Evolutionary conservation across 2,329 filamentous ascomycete genomes (phyloP).

Genomic region (Apiospora pterosperma): DNA sequence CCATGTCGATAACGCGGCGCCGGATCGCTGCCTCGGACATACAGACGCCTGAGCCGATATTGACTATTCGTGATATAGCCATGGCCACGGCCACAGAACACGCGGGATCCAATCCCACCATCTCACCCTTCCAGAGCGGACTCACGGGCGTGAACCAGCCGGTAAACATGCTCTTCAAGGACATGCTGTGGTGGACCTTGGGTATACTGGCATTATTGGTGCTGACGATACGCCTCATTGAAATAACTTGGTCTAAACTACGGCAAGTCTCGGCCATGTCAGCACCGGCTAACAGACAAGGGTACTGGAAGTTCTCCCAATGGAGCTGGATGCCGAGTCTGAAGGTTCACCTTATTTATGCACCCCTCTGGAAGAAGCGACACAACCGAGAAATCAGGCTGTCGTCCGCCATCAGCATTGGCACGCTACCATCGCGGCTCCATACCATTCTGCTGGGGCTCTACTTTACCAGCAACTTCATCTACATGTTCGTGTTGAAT

Average conservation of each 20-base stretch:
- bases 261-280: conserved; percentile 60
- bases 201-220: conserved; percentile 53
- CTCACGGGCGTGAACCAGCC: conserved; percentile 60
- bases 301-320: conserved; percentile 57
- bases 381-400: conserved; percentile 66
- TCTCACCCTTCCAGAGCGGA: conserved; percentile 52
- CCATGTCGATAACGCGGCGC: conserved; percentile 29
- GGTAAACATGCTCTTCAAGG: conserved; percentile 54
- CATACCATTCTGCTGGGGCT: conserved; percentile 54
- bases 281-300: conserved; percentile 46
- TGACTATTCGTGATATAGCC: conserved; percentile 23
- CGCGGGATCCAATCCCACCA: conserved; percentile 37
- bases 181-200: conserved; percentile 58
- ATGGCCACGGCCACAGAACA: conserved; percentile 14
- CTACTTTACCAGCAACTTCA: conserved; percentile 58
- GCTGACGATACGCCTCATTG: conserved; percentile 48
- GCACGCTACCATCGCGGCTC: conserved; percentile 63
- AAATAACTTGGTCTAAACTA: conserved; percentile 53
- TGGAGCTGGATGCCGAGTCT: conserved; percentile 59
- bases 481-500: conserved; percentile 61
- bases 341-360: conserved; percentile 61
- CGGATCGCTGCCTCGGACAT: conserved; percentile 28
- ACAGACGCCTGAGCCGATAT: conserved; percentile 21
- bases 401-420: conserved; percentile 52
- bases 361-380: conserved; percentile 61